Base-by-base conservation (phyloP, 805 yeast species). In the Starmerella bombi region DNA sequence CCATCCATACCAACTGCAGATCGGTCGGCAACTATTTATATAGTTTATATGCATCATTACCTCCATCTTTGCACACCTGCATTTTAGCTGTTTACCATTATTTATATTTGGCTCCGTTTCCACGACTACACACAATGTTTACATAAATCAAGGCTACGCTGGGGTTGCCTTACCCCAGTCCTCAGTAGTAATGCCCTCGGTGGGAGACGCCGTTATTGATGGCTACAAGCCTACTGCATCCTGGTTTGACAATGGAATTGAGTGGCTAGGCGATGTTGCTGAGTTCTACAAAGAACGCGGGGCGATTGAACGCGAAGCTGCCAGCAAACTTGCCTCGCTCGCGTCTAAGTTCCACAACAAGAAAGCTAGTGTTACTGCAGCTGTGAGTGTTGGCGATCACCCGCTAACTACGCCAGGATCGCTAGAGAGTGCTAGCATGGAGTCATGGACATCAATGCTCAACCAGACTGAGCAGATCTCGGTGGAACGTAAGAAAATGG, bases 341-440 rank as follows among this genome's bases (percentile, higher is more conserved):
- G 69, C 83, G 33, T 62, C 74, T 38, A 82, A 76, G 44, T 80
- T 75, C 47, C 75, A 83, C 51, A 77, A 75, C 44, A 79, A 74
- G 59, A 85, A 86, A 57, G 79, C 93, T 36, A 74, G 74, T 48
- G 60, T 67, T 15, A 66, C 83, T 9, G 72, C 88, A 0, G 58
- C 63, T 12, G 60, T 91, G 22, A 74, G 86, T 33, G 98, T 91
- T 2, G 99, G 99, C 20, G 94, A 83, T 45, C 72, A 72, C 15
- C 98, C 99, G 0, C 71, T 75, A 32, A 72, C 82, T 32, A 91
- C 99, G 0, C 97, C 98, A 0, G 98, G 99, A 0, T 84, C 96
- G 0, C 65, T 88, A 37, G 97, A 91, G 56, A 71, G 81, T 48
- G 94, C 95, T 0, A 68, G 81, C 14, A 62, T 86, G 46, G 93